A percentile compares a stretch with the other conserved stretches of the same genome.
Conservation (phyloP, 306 rosid species). For the Sechiopsis laciniata region DNA sequence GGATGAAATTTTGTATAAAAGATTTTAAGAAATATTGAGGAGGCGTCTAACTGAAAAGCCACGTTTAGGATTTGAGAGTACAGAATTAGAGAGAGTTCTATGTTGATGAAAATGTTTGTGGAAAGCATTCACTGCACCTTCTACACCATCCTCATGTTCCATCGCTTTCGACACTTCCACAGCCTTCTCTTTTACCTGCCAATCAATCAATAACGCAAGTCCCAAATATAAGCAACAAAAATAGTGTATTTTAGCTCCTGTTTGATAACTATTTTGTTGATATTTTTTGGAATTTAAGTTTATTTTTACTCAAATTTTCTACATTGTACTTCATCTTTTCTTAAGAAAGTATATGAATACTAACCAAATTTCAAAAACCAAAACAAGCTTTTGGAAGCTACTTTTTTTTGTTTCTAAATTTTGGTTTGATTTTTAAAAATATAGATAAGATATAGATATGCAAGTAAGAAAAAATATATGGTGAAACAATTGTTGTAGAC, state of each 20-base stretch:
- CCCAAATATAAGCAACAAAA: neutral
- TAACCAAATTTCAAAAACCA: too few species aligned
- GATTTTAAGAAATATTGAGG: constrained; percentile 19
- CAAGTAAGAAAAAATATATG: too few species aligned
- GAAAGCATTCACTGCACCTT: constrained; percentile 76
- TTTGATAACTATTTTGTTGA: too few species aligned
- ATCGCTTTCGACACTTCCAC: constrained; percentile 59
- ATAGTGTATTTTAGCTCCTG: neutral
- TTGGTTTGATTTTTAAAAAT: too few species aligned
- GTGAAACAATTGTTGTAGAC: too few species aligned
- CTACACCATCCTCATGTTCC: constrained; percentile 73
- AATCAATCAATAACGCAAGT: neutral
- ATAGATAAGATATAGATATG: too few species aligned
- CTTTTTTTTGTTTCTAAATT: too few species aligned
- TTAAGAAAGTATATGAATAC: too few species aligned
- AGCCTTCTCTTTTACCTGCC: constrained; percentile 66
- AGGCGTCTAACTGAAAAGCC: constrained; percentile 42
- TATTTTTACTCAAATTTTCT: too few species aligned
- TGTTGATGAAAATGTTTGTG: constrained; percentile 48
- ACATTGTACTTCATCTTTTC: too few species aligned
- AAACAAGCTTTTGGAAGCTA: too few species aligned
- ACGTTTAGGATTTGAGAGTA: constrained; percentile 29
- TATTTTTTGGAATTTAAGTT: too few species aligned
- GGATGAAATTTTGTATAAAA: neutral
- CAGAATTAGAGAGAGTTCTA: neutral